Base-by-base conservation (phyloP, 2,329 filamentous ascomycete genomes). In the Exophiala sp. region DNA sequence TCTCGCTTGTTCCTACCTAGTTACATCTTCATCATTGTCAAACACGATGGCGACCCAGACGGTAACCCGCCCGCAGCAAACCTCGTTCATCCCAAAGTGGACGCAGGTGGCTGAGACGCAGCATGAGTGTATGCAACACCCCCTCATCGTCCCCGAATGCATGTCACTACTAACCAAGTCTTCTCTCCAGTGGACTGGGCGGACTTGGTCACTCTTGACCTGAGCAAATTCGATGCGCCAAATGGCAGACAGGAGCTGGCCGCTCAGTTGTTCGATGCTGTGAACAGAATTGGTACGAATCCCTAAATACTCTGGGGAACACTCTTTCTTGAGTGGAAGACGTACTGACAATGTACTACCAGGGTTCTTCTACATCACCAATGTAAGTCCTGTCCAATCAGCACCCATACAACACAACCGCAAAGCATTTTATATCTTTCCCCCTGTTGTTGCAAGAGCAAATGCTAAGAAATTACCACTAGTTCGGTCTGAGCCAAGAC, bases 311-410 rank as follows among this genome's bases (percentile, higher is more conserved):
- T 11, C 11, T 4, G 7, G 10, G 5, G 6, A 38, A 5, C 35
- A 12, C 10, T 3, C 2, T 8, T 5, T 38, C 14, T 24, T 10
- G 4, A 21, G 5, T 47, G 2, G 12, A 36, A 21, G 3, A 12
- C 16, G 7, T 18, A 36, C 18, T 24, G 7, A 16, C 24, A 18
- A 5, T 20, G 5, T 32, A 8, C 36, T 16, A 6, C 51, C 73
- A 54, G 79, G 81, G 0, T 81, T 85, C 71, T 85, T 85, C 70
- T 84, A 85, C 60, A 76, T 85, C 32, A 78, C 75, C 58, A 82
- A 84, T 67, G 24, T 29, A 29, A 29, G 24, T 29, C 24, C 7
- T 3, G 21, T 24, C 21, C 3, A 24, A 24, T 24, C n/a, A n/a
- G n/a, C n/a, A n/a, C n/a, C n/a, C n/a, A 24, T 24, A 24, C 21